phyloP scores from a whole-genome alignment of 768 basidiomycete species.

The Pulveroboletus sp. region DNA sequence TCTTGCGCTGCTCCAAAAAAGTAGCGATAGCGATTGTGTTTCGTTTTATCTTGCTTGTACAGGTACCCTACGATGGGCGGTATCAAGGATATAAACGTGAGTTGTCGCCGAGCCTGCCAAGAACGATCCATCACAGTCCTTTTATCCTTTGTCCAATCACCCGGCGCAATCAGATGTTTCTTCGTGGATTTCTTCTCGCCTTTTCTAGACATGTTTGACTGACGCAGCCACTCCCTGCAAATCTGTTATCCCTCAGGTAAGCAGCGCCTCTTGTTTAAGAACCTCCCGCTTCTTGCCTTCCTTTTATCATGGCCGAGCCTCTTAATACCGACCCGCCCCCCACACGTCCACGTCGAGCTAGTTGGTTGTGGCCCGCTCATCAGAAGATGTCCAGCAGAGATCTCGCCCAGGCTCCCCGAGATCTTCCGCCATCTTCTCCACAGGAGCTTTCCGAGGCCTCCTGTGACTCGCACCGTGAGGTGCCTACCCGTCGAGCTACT shows the following conservation, averaged over 20 bases:
- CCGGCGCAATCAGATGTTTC: conserved; percentile 11
- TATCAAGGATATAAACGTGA: conserved; percentile 29
- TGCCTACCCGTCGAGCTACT: conserved; percentile 5
- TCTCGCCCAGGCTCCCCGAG: conserved; percentile 6
- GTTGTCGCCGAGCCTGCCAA: conserved; percentile 26
- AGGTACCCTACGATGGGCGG: conserved; percentile 21
- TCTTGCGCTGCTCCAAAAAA: neutral
- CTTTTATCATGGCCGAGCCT: conserved; percentile 24
- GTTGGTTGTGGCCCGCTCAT: conserved; percentile 29
- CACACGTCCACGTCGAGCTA: conserved; percentile 19
- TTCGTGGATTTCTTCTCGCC: conserved; percentile 15
- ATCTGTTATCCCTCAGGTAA: conserved; percentile 31
- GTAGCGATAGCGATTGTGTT: neutral
- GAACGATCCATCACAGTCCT: conserved; percentile 3
- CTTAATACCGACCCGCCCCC: conserved; percentile 1
- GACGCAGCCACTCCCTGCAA: conserved; percentile 29
- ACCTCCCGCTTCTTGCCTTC: conserved; percentile 9
- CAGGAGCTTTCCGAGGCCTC: conserved; percentile 13
- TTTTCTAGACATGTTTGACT: conserved; percentile 26
- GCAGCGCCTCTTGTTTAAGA: conserved; percentile 16
- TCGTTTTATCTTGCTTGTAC: neutral
- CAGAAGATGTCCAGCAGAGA: conserved; percentile 22
- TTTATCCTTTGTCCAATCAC: conserved; percentile 1
- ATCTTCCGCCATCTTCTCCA: conserved; percentile 17
- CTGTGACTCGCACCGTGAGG: conserved; percentile 1